A percentile compares a stretch with the other conserved stretches of the same genome.
Conservation (phyloP, 2,329 filamentous ascomycete species). For the Hymenoscyphus repandus region DNA sequence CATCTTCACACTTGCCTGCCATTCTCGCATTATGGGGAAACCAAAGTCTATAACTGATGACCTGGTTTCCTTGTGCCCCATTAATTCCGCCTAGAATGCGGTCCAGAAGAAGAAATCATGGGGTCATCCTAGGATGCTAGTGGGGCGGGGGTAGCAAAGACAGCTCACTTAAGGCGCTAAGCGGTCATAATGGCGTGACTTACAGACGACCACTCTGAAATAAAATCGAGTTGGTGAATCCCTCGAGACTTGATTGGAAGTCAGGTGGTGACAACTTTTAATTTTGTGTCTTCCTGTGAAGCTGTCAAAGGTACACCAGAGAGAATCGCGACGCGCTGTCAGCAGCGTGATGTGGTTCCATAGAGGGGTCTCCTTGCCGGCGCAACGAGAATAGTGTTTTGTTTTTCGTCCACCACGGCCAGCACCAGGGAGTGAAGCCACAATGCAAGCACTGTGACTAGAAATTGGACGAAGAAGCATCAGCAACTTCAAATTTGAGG, state of each 20-base stretch:
- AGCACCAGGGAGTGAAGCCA: background rate
- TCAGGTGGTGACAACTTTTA: background rate
- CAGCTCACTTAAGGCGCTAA: conserved; percentile 11
- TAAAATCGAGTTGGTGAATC: background rate
- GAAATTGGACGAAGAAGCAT: background rate
- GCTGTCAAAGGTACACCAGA: background rate
- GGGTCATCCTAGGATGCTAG: conserved; percentile 4
- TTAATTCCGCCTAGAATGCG: conserved; percentile 4
- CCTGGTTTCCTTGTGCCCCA: background rate
- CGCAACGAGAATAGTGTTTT: too few species aligned
- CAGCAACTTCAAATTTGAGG: background rate
- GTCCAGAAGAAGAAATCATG: conserved; percentile 4
- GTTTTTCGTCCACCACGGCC: too few species aligned
- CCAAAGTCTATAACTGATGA: background rate
- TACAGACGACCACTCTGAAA: conserved; percentile 3
- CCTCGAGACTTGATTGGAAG: background rate
- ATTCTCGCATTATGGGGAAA: background rate
- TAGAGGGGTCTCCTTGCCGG: background rate
- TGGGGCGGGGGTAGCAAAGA: conserved; percentile 1
- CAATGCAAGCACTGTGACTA: background rate
- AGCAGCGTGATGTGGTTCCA: too few species aligned
- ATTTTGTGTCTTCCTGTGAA: too few species aligned
- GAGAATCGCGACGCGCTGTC: too few species aligned
- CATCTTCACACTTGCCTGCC: background rate
- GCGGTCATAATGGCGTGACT: conserved; percentile 19